Evolutionary conservation across 768 basidiomycete species (phyloP).

Genomic region (Porpolomopsis calyptriformis): DNA sequence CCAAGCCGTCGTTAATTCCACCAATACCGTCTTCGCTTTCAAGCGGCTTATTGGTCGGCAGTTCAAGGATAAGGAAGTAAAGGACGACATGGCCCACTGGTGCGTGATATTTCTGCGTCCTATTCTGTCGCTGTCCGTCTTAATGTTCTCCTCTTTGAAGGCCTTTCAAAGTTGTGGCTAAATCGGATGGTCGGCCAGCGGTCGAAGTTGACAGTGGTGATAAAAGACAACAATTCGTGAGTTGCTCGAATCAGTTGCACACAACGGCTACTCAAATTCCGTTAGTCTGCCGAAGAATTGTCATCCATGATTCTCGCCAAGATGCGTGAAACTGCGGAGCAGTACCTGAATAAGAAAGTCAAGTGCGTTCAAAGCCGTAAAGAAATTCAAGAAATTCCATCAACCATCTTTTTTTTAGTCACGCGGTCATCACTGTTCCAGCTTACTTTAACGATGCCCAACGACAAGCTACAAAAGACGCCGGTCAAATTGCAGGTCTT

Average conservation of each 20-base stretch:
- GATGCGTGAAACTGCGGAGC: slow-evolving; percentile 94
- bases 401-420: slow-evolving; percentile 30
- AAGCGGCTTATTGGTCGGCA: slow-evolving; percentile 93
- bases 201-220: slow-evolving; percentile 80
- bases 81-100: slow-evolving; percentile 84
- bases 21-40: slow-evolving; percentile 90
- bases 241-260: slow-evolving; percentile 19
- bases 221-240: slow-evolving; percentile 69
- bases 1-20: slow-evolving; percentile 90
- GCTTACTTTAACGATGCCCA: slow-evolving; percentile 99
- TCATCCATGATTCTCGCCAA: slow-evolving; percentile 84
- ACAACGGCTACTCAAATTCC: slow-evolving; percentile 3
- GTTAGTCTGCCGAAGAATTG: slow-evolving; percentile 77
- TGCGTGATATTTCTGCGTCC: slow-evolving; percentile 16
- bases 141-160: slow-evolving; percentile 24
- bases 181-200: slow-evolving; percentile 64
- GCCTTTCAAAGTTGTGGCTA: slow-evolving; percentile 73
- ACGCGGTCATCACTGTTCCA: slow-evolving; percentile 90
- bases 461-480: slow-evolving; percentile 96
- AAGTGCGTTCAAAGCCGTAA: slow-evolving; percentile 50
- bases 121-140: neutral
- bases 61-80: slow-evolving; percentile 87
- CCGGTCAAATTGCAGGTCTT: slow-evolving; percentile 94
- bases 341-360: slow-evolving; percentile 85
- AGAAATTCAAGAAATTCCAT: neutral